Evolutionary conservation across 495 filamentous ascomycete species (phyloP).

Genomic region (Mycothermus thermophilus): DNA sequence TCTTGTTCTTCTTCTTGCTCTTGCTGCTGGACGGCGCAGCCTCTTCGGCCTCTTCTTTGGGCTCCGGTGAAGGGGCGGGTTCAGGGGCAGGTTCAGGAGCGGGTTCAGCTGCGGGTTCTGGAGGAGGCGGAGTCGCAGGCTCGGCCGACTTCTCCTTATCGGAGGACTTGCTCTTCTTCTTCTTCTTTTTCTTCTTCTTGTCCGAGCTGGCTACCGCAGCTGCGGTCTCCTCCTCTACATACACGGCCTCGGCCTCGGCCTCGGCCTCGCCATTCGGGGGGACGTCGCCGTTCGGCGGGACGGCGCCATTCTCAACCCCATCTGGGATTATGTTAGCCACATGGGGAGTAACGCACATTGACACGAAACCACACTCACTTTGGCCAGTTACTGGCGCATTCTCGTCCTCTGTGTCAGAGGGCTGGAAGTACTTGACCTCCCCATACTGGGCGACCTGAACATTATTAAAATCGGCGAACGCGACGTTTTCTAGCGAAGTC

Average conservation of each 20-base stretch:
- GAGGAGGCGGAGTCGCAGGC: no score
- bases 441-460: conserved; percentile 27
- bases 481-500: conserved; percentile 25
- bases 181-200: conserved; percentile 19
- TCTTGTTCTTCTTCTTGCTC: conserved; percentile 18
- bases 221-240: conserved; percentile 7
- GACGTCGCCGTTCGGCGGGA: no score
- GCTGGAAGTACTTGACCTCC: conserved; percentile 23
- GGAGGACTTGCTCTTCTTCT: neutral
- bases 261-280: conserved; percentile 2
- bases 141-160: neutral
- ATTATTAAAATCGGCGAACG: conserved; percentile 27
- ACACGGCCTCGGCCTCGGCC: neutral
- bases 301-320: no score
- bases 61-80: conserved; percentile 4
- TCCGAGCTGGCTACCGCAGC: conserved; percentile 4
- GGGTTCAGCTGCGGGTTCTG: conserved; percentile 4
- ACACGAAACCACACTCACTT: conserved; percentile 1
- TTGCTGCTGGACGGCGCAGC: neutral
- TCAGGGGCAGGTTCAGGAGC: conserved; percentile 1
- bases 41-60: conserved; percentile 8
- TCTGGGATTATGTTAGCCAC: no score
- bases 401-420: conserved; percentile 22
- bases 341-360: no score
- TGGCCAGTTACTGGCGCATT: conserved; percentile 10